Conservation (phyloP, 352 stramenopile genomes). For the Phytophthora capsici region DNA sequence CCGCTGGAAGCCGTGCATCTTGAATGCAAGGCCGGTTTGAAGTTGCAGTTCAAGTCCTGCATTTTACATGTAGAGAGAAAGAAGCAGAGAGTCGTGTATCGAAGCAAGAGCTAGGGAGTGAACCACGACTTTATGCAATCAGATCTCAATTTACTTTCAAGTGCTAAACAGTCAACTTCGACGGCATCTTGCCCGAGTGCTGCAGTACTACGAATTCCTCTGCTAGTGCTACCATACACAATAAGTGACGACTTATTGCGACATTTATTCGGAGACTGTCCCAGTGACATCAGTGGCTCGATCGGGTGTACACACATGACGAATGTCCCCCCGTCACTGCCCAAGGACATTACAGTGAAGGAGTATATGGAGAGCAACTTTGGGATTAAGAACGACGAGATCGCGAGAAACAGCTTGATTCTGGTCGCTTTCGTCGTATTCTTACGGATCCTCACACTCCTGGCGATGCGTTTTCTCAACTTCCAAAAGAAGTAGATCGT, state of each 20-base stretch:
- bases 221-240: slow-evolving; percentile 3
- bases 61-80: no score
- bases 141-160: no score
- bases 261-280: slow-evolving; percentile 42
- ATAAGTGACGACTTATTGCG: slow-evolving; percentile 12
- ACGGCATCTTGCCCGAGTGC: no score
- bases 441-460: slow-evolving; percentile 1
- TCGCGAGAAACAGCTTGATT: slow-evolving; percentile 15
- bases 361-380: slow-evolving; percentile 22
- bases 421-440: slow-evolving; percentile 1
- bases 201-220: background rate
- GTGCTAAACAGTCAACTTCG: no score
- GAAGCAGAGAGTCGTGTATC: no score
- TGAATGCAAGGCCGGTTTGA: no score
- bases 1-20: no score
- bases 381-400: slow-evolving; percentile 12
- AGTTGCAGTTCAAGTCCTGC: no score
- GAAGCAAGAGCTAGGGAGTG: no score
- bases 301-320: slow-evolving; percentile 18
- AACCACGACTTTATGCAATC: no score
- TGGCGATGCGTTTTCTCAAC: slow-evolving; percentile 24
- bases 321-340: slow-evolving; percentile 5
- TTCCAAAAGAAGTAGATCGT: slow-evolving; percentile 15
- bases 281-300: background rate
- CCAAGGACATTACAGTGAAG: slow-evolving; percentile 12